Evolutionary conservation across 768 basidiomycete species (phyloP).

Genomic region (Strobilomyces dryophilus): DNA sequence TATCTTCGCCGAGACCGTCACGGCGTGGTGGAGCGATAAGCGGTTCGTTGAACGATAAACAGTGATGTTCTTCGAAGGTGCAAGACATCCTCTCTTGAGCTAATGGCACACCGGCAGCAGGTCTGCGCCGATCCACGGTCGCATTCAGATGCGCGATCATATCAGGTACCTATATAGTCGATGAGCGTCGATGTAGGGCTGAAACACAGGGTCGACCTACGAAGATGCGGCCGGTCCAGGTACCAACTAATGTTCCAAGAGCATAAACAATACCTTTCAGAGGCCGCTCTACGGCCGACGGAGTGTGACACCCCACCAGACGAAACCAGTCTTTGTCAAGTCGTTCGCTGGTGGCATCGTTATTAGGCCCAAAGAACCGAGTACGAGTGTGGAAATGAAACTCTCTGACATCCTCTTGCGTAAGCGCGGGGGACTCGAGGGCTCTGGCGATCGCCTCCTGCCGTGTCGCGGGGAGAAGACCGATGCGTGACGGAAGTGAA

Average conservation of each 20-base stretch:
- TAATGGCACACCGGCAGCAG: conserved; percentile 23
- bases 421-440: conserved; percentile 29
- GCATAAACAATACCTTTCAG: conserved; percentile 40
- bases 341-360: conserved; percentile 21
- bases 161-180: conserved; percentile 24
- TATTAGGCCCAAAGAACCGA: conserved; percentile 20
- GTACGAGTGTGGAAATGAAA: conserved; percentile 38
- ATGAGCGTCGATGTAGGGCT: conserved; percentile 16
- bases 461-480: conserved; percentile 33
- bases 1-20: conserved; percentile 37
- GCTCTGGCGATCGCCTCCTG: conserved; percentile 30
- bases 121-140: conserved; percentile 17
- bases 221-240: conserved; percentile 45
- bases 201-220: conserved; percentile 30
- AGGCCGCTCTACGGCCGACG: conserved; percentile 32
- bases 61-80: conserved; percentile 45
- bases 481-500: conserved; percentile 20
- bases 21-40: conserved; percentile 33
- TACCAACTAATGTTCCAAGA: conserved; percentile 41
- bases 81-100: conserved; percentile 38
- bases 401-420: conserved; percentile 37
- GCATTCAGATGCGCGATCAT: conserved; percentile 23
- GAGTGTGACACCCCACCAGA: conserved; percentile 39
- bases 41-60: conserved; percentile 36
- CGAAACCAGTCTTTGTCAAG: conserved; percentile 50